Evolutionary conservation across 2,329 filamentous ascomycete species (phyloP).

Genomic region (Pestalotiopsis sp.): DNA sequence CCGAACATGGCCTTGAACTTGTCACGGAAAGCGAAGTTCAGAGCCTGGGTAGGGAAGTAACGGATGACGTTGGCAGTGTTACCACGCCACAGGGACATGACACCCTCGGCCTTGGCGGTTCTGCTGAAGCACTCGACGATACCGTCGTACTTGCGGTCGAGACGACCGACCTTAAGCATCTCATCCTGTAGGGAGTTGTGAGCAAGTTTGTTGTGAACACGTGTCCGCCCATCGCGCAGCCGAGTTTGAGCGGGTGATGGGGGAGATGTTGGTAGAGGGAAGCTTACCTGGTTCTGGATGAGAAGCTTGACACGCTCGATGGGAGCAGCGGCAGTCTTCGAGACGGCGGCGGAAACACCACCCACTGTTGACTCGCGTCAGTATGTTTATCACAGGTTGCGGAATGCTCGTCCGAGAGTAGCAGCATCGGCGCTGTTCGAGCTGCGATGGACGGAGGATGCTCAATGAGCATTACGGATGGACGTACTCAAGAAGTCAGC

Average conservation of each 20-base stretch:
- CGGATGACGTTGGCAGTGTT: constrained; percentile 99
- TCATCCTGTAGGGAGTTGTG: constrained; percentile 72
- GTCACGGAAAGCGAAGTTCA: constrained; percentile 99
- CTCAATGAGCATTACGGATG: constrained; percentile 16
- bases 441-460: constrained; percentile 14
- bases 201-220: constrained; percentile 29
- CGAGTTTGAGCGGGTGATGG: background rate
- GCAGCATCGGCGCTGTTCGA: background rate
- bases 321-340: constrained; percentile 99
- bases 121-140: constrained; percentile 95
- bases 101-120: constrained; percentile 88
- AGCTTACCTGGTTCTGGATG: constrained; percentile 98
- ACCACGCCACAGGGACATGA: constrained; percentile 96
- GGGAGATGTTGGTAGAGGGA: constrained; percentile 9
- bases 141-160: constrained; percentile 94
- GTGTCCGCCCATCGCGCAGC: background rate
- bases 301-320: constrained; percentile 99
- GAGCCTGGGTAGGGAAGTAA: constrained; percentile 99
- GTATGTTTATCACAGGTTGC: constrained; percentile 17
- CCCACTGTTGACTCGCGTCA: constrained; percentile 68
- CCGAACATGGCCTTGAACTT: constrained; percentile 99
- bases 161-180: constrained; percentile 98
- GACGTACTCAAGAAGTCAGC: constrained; percentile 99
- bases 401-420: constrained; percentile 7
- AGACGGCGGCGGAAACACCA: constrained; percentile 99